Evolutionary conservation across 2,329 filamentous ascomycete genomes (phyloP), one percentile per base, ranked within the genome.

Genomic region (Aplosporella prunicola): DNA sequence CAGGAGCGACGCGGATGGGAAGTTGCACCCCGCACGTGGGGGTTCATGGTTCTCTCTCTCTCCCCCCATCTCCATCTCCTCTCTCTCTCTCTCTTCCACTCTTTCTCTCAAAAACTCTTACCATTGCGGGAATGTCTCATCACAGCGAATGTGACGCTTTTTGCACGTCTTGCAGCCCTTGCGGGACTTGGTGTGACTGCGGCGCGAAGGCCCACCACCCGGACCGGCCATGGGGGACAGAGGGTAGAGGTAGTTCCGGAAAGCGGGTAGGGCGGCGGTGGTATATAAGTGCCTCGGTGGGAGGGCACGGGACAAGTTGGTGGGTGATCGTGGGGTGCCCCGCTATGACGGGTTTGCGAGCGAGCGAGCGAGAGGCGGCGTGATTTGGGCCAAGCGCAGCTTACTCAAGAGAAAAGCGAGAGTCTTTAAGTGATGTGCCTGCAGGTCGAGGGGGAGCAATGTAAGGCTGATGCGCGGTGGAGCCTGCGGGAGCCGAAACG

Each of bases 141-240:
- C 91, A 66, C 91, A 98, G 53, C 91, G 78, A 58, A 98, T 98
- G 64, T 98, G 91, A 58, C 91, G 79, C 60, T 83, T 81, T 67
- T 98, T 98, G 75, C 91, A 98, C 45, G 87, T 94, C 55, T 93
- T 89, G 73, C 91, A 98, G 46, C 91, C 91, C 68, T 95, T 96
- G 57, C 91, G 81, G 53, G 89, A 96, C 71, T 98, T 98, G 60
- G 91, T 98, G 69, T 98, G 91, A 69, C 89, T 94, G 60, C 76
- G 76, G 53, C 78, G 69, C 59, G 89, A 88, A 61, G 89, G 88
- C 70, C 89, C 89, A 72, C 87, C 87, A 65, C 88, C 88, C 58
- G 86, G 85, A 66, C 87, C 86, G 68, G 87, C 84, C 88, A 95
- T 95, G 51, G 48, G 11, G 31, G 27, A 9, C 30, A n/a, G 20